Evolutionary conservation across 2,329 filamentous ascomycete species (phyloP).

Genomic region (Colletotrichum falcatum): DNA sequence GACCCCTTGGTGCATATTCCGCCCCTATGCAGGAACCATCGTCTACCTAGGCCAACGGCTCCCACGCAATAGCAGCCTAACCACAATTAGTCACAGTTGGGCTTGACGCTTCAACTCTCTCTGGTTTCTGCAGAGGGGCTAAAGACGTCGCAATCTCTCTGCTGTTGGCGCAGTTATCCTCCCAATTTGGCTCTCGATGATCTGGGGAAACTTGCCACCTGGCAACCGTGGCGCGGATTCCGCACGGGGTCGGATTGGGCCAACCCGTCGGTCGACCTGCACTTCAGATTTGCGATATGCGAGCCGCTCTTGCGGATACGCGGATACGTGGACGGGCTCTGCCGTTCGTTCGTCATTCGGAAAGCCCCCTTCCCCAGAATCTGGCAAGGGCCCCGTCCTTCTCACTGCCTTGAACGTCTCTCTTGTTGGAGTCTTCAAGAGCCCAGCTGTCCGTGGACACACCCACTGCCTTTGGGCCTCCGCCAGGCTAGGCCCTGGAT

Average conservation of each 20-base stretch:
- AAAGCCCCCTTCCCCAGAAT: neutral
- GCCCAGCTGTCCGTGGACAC: slow-evolving; percentile 10
- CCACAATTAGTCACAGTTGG: neutral
- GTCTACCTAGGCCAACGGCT: slow-evolving; percentile 23
- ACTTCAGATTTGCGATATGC: neutral
- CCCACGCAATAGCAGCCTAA: slow-evolving; percentile 4
- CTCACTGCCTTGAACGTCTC: slow-evolving; percentile 20
- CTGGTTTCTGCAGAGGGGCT: neutral
- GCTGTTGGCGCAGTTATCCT: slow-evolving; percentile 8
- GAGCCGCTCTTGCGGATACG: neutral
- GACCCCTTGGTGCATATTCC: slow-evolving; percentile 29
- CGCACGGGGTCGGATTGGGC: slow-evolving; percentile 18
- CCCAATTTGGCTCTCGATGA: slow-evolving; percentile 2
- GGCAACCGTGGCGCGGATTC: slow-evolving; percentile 14
- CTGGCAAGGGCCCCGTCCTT: neutral
- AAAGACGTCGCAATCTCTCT: slow-evolving; percentile 1
- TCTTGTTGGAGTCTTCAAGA: slow-evolving; percentile 9
- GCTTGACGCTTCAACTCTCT: neutral
- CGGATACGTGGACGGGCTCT: neutral
- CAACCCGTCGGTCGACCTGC: slow-evolving; percentile 1
- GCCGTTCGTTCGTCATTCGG: slow-evolving; percentile 31
- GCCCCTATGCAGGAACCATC: slow-evolving; percentile 35
- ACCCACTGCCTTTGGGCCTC: slow-evolving; percentile 24
- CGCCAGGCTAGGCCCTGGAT: slow-evolving; percentile 17
- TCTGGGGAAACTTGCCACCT: neutral